Percentiles rank a stretch among this genome's conserved stretches.
These are phyloP conservation scores for Auxenochlorella protothecoides DNA, from an alignment of 139 green algal species.

Conservation along the genomic window DNA sequence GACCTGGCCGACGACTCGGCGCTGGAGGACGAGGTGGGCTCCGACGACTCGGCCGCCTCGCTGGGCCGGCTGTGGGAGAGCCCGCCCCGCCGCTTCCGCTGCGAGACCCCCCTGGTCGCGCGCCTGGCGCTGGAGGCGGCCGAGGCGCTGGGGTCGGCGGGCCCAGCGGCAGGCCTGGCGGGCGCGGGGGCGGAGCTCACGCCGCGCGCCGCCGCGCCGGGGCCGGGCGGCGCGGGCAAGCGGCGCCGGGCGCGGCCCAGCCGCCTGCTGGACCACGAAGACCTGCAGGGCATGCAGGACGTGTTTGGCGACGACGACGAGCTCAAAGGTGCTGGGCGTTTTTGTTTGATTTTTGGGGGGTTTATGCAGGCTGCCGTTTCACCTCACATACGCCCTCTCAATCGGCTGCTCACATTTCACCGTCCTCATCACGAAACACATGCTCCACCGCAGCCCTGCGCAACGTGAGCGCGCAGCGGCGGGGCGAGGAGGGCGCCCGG, in stretches of 20 bases:
- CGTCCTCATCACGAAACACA: no score
- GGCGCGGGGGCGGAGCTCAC: not conserved
- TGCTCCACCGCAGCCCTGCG: slow-evolving; percentile 10
- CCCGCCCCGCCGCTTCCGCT: not conserved
- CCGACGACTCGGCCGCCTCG: not conserved
- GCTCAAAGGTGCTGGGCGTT: slow-evolving; percentile 8
- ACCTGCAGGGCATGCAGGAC: not conserved
- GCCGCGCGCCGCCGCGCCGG: no score
- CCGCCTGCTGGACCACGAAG: no score
- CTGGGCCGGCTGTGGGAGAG: not conserved
- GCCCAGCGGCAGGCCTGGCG: not conserved
- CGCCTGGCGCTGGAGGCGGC: slow-evolving; percentile 1
- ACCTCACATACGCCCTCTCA: no score
- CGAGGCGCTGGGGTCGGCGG: slow-evolving; percentile 2
- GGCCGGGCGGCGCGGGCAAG: no score
- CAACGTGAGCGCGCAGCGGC: slow-evolving; percentile 3
- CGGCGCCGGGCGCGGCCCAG: no score
- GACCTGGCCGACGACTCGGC: not conserved
- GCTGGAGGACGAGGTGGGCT: not conserved
- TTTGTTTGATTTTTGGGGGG: no score
- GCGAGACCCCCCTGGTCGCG: slow-evolving; percentile 6
- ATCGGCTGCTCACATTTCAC: no score
- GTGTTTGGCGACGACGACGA: slow-evolving; percentile 14
- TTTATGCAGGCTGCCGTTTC: no score
- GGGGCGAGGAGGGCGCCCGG: no score